Base-by-base conservation (phyloP, 2,329 filamentous ascomycete species). In the Clonostachys byssicola region DNA sequence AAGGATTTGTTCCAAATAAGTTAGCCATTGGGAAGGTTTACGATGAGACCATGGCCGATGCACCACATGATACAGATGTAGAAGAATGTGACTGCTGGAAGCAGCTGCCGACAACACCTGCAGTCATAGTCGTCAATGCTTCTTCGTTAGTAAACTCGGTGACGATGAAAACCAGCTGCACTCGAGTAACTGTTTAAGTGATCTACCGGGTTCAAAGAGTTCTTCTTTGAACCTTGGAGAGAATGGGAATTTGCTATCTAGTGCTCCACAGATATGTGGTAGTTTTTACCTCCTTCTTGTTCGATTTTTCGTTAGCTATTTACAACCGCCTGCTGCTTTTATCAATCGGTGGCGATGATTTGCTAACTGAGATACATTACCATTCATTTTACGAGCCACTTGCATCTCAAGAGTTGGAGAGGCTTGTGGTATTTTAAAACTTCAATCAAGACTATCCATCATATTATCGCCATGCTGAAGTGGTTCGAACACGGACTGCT, bases 161-260 rank as follows among this genome's bases (percentile, higher is more conserved):
- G 63, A 49, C 54, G 60, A 57, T 68, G 62, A 61, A 60, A 60
- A 43, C 60, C 58, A 34, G 18, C 40, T 20, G 51, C 58, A 20
- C 54, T 69, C 18, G 52, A 52, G 30, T 51, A 61, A 10, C 64
- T 70, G 53, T 53, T 69, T 49, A 49, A 59, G 10, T 60, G 58
- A 42, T 58, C 68, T 48, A 60, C 66, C 12, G 60, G 56, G 46
- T 47, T 71, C 43, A 56, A 62, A 51, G 62, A 70, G 49, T 49
- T 71, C 51, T 58, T 59, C 45, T 68, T 64, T 52, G 64, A 69
- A 52, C 66, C 62, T 44, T 69, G 66, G 64, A 64, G 60, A 50
- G 61, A 67, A 51, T 12, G 1, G 3, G 63, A 52, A 54, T 10
- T 5, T 47, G 36, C 1, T 10, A 46, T 55, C 8, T 43, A 61